These are phyloP conservation scores for Candida oleophila DNA, from an alignment of 805 yeast species.

Conservation along the genomic window DNA sequence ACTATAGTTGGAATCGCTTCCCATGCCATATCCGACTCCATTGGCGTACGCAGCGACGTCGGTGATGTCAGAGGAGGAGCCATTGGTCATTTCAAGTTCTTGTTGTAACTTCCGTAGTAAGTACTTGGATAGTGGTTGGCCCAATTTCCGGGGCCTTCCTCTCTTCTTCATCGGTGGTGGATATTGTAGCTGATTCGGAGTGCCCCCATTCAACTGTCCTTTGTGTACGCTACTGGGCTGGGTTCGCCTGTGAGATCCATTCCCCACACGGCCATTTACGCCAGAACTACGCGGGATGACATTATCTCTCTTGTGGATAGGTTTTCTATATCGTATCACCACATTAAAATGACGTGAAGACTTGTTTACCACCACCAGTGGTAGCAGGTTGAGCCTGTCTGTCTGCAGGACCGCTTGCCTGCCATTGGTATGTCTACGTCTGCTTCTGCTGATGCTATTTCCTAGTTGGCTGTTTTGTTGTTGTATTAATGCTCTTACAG, in stretches of 20 bases:
- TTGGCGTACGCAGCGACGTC: neutral
- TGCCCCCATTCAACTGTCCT: neutral
- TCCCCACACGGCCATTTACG: neutral
- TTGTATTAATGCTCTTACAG: neutral
- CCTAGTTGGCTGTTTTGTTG: neutral
- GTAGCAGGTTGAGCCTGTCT: neutral
- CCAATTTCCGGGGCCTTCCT: slow-evolving; percentile 1
- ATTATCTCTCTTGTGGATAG: neutral
- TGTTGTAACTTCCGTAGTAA: neutral
- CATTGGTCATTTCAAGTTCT: neutral
- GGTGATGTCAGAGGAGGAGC: neutral
- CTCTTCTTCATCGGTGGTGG: neutral
- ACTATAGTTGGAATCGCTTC: neutral
- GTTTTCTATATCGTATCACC: neutral
- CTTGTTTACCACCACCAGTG: neutral
- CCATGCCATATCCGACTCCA: neutral
- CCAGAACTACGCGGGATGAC: neutral
- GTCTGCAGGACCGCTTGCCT: neutral
- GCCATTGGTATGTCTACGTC: neutral
- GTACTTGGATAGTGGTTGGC: slow-evolving; percentile 1
- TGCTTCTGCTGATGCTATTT: neutral
- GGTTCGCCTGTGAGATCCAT: neutral
- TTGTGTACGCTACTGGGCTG: neutral
- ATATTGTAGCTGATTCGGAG: neutral
- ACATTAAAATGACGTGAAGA: slow-evolving; percentile 3